Evolutionary conservation across 2,329 filamentous ascomycete species (phyloP).

Genomic region (Ambrosiella beaveri): DNA sequence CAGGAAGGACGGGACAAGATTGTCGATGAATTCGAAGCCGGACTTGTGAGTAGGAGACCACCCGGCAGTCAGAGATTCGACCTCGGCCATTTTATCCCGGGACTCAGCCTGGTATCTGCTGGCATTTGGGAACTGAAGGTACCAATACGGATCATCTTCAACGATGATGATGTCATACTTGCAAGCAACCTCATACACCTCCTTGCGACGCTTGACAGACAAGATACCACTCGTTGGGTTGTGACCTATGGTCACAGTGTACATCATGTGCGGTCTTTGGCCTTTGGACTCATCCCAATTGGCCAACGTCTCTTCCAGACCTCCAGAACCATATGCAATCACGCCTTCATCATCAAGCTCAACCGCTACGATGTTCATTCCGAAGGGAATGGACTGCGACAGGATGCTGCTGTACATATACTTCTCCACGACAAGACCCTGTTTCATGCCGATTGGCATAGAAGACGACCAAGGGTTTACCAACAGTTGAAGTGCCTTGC

Average conservation of each 20-base stretch:
- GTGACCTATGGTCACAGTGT: slow-evolving; percentile 71
- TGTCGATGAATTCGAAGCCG: slow-evolving; percentile 66
- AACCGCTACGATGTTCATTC: slow-evolving; percentile 56
- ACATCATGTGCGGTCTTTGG: slow-evolving; percentile 65
- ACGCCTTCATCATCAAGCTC: slow-evolving; percentile 67
- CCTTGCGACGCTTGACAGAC: slow-evolving; percentile 53
- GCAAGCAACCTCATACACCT: slow-evolving; percentile 65
- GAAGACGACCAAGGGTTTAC: slow-evolving; percentile 54
- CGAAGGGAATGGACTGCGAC: slow-evolving; percentile 46
- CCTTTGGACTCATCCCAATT: slow-evolving; percentile 67
- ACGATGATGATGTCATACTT: slow-evolving; percentile 79
- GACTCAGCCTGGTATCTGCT: slow-evolving; percentile 33
- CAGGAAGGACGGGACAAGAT: slow-evolving; percentile 66
- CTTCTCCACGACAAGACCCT: slow-evolving; percentile 62
- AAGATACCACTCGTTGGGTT: slow-evolving; percentile 71
- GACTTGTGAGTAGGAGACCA: slow-evolving; percentile 25
- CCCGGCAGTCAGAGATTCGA: slow-evolving; percentile 17
- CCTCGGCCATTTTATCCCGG: slow-evolving; percentile 21
- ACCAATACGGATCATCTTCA: slow-evolving; percentile 94
- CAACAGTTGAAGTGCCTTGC: slow-evolving; percentile 60
- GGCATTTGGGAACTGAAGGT: slow-evolving; percentile 71
- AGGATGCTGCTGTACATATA: slow-evolving; percentile 70
- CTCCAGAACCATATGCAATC: slow-evolving; percentile 52
- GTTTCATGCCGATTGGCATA: slow-evolving; percentile 49
- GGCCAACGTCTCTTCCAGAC: slow-evolving; percentile 58